Evolutionary conservation across 2,329 filamentous ascomycete genomes (phyloP), one percentile per base, ranked within the genome.

Genomic region (Venturia oleaginea): DNA sequence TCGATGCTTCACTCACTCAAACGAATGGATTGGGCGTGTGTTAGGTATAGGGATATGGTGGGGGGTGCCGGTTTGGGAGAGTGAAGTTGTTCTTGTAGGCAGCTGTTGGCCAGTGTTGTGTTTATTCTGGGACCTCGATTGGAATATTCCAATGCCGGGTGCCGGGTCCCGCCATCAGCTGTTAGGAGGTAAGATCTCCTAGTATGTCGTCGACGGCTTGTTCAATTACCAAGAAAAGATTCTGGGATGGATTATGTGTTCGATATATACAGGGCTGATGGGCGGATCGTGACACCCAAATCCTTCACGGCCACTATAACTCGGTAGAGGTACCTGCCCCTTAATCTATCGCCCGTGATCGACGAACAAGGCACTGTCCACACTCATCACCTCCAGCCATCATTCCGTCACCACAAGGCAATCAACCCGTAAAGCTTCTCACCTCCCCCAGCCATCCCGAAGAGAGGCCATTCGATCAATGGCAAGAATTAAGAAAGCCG

Each of bases 341-440:
- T 54, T 54, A 54, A 54, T 54, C 24, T 54, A 54, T 54, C 48
- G 24, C 48, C 48, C 48, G 24, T 32, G 48, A 54, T 54, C 48
- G 30, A 24, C 48, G 24, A 32, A 27, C 48, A 54, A 17, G 32
- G 48, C 48, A 46, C 43, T 46, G 43, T 46, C n/a, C 43, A 46
- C n/a, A 24, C n/a, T 32, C 24, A 4, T 8, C 48, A 54, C 24
- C 27, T 51, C 46, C 46, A 3, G 15, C 24, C 8, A 30, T 46
- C 43, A 46, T 46, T 46, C 19, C 43, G 19, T 37, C 34, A 4
- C 34, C 5, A 37, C 34, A 37, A 37, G n/a, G n/a, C n/a, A n/a
- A n/a, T n/a, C n/a, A n/a, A n/a, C n/a, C n/a, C n/a, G n/a, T n/a
- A n/a, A n/a, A n/a, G n/a, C n/a, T n/a, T n/a, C n/a, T n/a, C n/a